These are phyloP conservation scores for Mallotus repandus DNA, from an alignment of 441 rosid genomes.

Conservation along the genomic window DNA sequence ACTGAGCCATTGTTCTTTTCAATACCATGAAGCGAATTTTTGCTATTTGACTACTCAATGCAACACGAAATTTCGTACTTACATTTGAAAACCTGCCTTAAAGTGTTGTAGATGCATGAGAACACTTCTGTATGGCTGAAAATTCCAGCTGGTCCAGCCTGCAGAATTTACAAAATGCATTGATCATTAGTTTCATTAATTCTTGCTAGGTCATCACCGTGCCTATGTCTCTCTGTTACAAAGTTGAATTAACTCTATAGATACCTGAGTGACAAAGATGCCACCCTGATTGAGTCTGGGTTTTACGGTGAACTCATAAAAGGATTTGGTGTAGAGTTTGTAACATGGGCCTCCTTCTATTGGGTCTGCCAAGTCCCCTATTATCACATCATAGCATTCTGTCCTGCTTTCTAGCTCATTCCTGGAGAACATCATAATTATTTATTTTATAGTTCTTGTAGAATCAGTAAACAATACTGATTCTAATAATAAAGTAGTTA, in stretches of 20 bases:
- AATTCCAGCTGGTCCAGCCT: conserved; percentile 79
- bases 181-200: too few species aligned
- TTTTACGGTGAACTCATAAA: conserved; percentile 47
- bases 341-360: conserved; percentile 70
- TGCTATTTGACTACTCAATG: too few species aligned
- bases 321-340: conserved; percentile 59
- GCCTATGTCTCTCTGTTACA: not conserved
- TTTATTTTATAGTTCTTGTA: not conserved
- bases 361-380: conserved; percentile 70
- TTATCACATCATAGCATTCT: conserved; percentile 50
- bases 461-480: not conserved
- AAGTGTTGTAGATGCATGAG: conserved; percentile 57
- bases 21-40: too few species aligned
- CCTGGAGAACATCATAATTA: conserved; percentile 22
- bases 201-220: too few species aligned
- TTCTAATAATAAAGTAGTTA: not conserved
- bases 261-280: conserved; percentile 58
- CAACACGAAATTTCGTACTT: conserved; percentile 5
- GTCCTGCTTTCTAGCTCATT: conserved; percentile 46
- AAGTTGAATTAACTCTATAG: not conserved
- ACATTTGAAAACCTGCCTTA: conserved; percentile 62
- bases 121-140: conserved; percentile 69
- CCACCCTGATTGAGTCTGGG: conserved; percentile 50
- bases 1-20: too few species aligned
- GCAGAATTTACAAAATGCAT: not conserved